A percentile compares a stretch with the other conserved stretches of the same genome.
These are phyloP conservation scores for Candida suzukii DNA, from an alignment of 805 yeast species.

Conservation along the genomic window DNA sequence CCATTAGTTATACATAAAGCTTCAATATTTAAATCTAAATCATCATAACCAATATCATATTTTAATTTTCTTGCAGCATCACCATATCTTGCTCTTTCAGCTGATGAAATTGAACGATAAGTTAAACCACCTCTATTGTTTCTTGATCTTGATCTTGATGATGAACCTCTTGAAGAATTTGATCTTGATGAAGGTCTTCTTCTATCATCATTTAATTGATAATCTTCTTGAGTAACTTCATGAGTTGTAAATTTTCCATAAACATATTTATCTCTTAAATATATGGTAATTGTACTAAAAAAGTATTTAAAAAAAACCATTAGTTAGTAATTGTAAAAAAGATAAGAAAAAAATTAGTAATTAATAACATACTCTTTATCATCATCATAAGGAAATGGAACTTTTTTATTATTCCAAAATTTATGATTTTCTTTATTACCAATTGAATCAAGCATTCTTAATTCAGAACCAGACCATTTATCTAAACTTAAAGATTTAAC, in stretches of 20 bases:
- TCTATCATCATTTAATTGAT: constrained; percentile 19
- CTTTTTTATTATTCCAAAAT: constrained; percentile 62
- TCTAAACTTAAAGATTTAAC: constrained; percentile 74
- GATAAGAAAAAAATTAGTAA: neutral
- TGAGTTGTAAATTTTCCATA: constrained; percentile 50
- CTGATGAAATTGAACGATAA: constrained; percentile 46
- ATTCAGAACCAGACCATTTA: constrained; percentile 53
- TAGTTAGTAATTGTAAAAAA: neutral
- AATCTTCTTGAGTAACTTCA: constrained; percentile 27
- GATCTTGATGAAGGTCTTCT: constrained; percentile 1
- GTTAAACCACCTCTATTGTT: constrained; percentile 29
- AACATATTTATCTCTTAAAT: constrained; percentile 61
- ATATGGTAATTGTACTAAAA: constrained; percentile 40
- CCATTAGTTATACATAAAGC: constrained; percentile 57
- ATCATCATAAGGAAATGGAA: constrained; percentile 70
- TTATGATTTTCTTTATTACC: constrained; percentile 60
- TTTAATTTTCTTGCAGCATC: constrained; percentile 39
- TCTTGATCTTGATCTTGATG: constrained; percentile 1
- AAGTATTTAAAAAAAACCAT: neutral
- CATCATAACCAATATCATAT: constrained; percentile 48
- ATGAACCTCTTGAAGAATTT: constrained; percentile 2
- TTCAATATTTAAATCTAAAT: constrained; percentile 53
- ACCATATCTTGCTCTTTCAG: constrained; percentile 45
- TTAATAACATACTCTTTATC: constrained; percentile 32
- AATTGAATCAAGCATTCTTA: constrained; percentile 32